Base-by-base conservation (phyloP, 345 rosid genomes). In the Acer campestre region DNA sequence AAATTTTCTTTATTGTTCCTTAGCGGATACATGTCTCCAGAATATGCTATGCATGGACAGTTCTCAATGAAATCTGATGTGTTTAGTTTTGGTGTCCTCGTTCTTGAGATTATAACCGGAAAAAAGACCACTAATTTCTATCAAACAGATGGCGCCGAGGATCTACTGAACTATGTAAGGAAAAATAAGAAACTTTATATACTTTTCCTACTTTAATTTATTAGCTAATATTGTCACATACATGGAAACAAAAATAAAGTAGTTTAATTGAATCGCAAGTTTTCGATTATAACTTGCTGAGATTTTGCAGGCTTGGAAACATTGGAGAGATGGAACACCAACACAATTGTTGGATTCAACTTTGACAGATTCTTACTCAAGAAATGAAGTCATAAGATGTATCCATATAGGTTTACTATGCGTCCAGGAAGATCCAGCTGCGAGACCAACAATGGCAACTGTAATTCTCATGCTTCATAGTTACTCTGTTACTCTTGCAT, bases 331-430 rank as follows among this genome's bases (percentile, higher is more conserved):
- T 1, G 83, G 79, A n/a, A 73, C 51, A 4, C 70, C 79, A 0
- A 5, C 68, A 70, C 56, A 77, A 0, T 71, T 84, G 69, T 3
- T 79, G 29, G 86, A 84, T 65, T 22, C 81, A 0, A 55, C 53
- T 2, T 40, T 82, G 46, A 70, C 67, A 63, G 77, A 71, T 22
- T 71, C 76, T 25, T 59, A 40, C 55, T 66, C 81, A 10, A 61
- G 78, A 75, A 80, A 72, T 68, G 86, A 91, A 83, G 86, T 85
- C 46, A 79, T 82, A 2, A 85, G 89, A 82, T 88, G 89, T 83
- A 86, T 89, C 42, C 90, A 91, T 29, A 80, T 91, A 27, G 89
- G 87, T 3, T 56, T 91, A 35, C 70, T 89, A 73, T 91, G 95
- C 71, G 87, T 88, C 67, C 89, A 91, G 71, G 95, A 88, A 78